A percentile compares a stretch with the other conserved stretches of the same genome.
phyloP scores from a whole-genome alignment of 2,329 filamentous ascomycete species.

The Colletotrichum liriopes region DNA sequence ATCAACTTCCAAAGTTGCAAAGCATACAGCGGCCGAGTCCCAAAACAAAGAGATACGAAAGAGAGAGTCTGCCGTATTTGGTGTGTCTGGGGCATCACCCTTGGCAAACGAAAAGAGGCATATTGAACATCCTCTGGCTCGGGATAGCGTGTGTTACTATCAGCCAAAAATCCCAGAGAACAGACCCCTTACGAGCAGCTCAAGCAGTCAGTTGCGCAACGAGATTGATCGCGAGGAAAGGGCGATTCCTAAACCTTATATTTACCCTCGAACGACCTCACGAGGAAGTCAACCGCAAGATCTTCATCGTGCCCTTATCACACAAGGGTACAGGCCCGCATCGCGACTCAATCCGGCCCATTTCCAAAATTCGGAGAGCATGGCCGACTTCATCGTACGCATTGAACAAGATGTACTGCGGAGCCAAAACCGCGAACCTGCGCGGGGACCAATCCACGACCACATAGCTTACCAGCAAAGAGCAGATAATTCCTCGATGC shows the following conservation, averaged over 20 bases:
- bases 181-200: not conserved
- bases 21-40: not conserved
- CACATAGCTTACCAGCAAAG: not conserved
- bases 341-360: conserved; percentile 22
- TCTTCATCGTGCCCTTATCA: not conserved
- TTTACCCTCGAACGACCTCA: no score
- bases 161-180: not conserved
- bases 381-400: conserved; percentile 53
- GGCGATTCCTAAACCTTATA: not conserved
- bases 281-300: not conserved
- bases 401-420: conserved; percentile 51
- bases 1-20: not conserved
- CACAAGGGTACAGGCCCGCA: conserved; percentile 22
- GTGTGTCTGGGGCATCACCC: not conserved
- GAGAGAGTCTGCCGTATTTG: not conserved
- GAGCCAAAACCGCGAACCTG: not conserved
- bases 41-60: not conserved
- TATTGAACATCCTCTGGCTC: not conserved
- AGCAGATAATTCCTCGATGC: not conserved
- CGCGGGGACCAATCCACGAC: not conserved
- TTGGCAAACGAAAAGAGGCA: not conserved
- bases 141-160: no score
- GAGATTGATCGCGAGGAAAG: not conserved
- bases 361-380: conserved; percentile 45
- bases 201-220: no score